A percentile compares a stretch with the other conserved stretches of the same genome.
These are phyloP conservation scores for Pichia membranifaciens DNA, from an alignment of 805 yeast genomes.

Conservation along the genomic window DNA sequence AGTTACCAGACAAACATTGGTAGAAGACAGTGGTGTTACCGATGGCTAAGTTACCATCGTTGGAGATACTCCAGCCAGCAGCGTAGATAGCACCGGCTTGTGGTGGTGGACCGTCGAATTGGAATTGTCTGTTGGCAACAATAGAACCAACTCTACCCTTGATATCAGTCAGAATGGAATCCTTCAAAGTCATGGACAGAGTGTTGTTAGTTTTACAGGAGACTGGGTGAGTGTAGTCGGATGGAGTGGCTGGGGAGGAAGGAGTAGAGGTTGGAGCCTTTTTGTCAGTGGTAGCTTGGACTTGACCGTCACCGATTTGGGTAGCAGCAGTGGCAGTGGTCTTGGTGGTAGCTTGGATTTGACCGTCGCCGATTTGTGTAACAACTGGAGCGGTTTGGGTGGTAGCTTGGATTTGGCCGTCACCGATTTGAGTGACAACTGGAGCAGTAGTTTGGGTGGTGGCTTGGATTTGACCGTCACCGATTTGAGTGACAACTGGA, in stretches of 20 bases:
- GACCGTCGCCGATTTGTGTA: constrained; percentile 47
- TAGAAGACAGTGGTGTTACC: constrained; percentile 45
- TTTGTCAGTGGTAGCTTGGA: constrained; percentile 35
- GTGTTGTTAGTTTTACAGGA: constrained; percentile 35
- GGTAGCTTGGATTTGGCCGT: constrained; percentile 50
- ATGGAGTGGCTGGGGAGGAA: constrained; percentile 8
- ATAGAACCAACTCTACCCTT: constrained; percentile 52
- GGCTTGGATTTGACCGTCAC: constrained; percentile 59
- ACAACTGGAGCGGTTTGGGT: constrained; percentile 36
- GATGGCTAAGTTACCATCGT: constrained; percentile 40
- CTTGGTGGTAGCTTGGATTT: constrained; percentile 33
- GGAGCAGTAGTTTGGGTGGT: constrained; percentile 29
- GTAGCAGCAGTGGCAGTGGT: constrained; percentile 37
- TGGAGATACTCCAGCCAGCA: constrained; percentile 46
- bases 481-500: constrained; percentile 46
- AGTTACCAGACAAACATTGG: constrained; percentile 51
- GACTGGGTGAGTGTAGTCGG: constrained; percentile 21
- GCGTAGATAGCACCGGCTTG: constrained; percentile 53
- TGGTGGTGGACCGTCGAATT: constrained; percentile 62
- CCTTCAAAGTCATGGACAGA: constrained; percentile 39
- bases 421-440: constrained; percentile 44
- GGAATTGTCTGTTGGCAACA: constrained; percentile 61
- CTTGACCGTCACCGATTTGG: constrained; percentile 60
- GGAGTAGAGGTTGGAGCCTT: not conserved
- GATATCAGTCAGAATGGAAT: constrained; percentile 38